Evolutionary conservation across 768 basidiomycete genomes (phyloP).

Genomic region (Chalciporus pseudorubinellus): DNA sequence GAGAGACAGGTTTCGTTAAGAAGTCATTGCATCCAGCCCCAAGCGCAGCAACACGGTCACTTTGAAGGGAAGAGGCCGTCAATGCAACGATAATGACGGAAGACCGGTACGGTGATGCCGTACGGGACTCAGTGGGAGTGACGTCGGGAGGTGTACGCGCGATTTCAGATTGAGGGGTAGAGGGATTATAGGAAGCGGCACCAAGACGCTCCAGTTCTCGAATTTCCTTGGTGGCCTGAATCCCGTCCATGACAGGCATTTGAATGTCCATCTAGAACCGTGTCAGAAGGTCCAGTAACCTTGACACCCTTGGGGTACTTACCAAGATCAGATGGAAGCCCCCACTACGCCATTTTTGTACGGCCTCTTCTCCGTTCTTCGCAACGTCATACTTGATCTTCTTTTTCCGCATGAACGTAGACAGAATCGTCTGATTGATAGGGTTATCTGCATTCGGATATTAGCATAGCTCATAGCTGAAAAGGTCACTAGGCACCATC

Average conservation of each 20-base stretch:
- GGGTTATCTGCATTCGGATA: conserved; percentile 74
- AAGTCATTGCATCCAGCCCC: conserved; percentile 99
- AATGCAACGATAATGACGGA: conserved; percentile 99
- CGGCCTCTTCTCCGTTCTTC: conserved; percentile 92
- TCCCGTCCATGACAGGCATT: conserved; percentile 99
- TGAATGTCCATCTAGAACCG: conserved; percentile 93
- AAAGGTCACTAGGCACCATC: conserved; percentile 63
- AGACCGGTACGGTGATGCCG: conserved; percentile 73
- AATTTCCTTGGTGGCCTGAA: conserved; percentile 95
- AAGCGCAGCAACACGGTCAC: conserved; percentile 94
- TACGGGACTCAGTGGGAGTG: conserved; percentile 37
- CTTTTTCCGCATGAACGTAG: conserved; percentile 96
- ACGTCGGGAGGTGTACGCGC: conserved; percentile 53
- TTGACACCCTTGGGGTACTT: conserved; percentile 29
- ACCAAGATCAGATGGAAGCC: conserved; percentile 95
- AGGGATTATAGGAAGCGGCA: conserved; percentile 52
- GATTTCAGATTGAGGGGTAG: conserved; percentile 61
- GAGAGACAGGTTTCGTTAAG: conserved; percentile 93
- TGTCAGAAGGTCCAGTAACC: conserved; percentile 10
- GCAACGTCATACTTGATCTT: conserved; percentile 94
- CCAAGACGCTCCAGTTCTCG: conserved; percentile 75
- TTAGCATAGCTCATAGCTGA: conserved; percentile 10
- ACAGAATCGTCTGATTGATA: conserved; percentile 96
- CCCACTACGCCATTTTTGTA: conserved; percentile 91
- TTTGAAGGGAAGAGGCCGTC: conserved; percentile 93